Conservation (phyloP, 495 filamentous ascomycete species). For the Penicillium soppii region DNA sequence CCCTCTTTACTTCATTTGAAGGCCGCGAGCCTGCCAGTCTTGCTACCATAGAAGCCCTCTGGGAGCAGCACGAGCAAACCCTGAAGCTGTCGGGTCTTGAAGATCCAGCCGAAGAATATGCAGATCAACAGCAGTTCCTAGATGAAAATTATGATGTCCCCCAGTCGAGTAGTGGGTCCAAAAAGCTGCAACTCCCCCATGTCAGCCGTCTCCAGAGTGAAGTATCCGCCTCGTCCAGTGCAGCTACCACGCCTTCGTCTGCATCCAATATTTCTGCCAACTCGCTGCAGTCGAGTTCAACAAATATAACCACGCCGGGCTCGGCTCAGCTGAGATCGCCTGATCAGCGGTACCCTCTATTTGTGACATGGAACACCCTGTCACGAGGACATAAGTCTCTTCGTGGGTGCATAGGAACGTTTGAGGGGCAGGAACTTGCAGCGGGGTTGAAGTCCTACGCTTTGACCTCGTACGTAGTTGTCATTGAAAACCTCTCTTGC, state of each 20-base stretch:
- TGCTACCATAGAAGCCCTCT: conserved; percentile 67
- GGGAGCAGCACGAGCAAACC: conserved; percentile 53
- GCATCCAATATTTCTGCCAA: conserved; percentile 44
- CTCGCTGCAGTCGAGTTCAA: conserved; percentile 40
- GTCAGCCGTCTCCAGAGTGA: conserved; percentile 37
- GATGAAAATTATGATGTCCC: conserved; percentile 27
- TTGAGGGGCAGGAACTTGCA: conserved; percentile 73
- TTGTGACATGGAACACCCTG: conserved; percentile 92
- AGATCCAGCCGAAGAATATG: conserved; percentile 19
- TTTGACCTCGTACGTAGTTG: conserved; percentile 67
- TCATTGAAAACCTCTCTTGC: neutral
- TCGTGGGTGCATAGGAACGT: conserved; percentile 96
- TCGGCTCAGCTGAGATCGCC: conserved; percentile 28
- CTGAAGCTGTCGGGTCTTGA: conserved; percentile 37
- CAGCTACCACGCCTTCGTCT: conserved; percentile 45
- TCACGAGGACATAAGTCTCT: conserved; percentile 63
- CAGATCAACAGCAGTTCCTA: conserved; percentile 16
- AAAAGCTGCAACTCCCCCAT: conserved; percentile 30
- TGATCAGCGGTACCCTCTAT: conserved; percentile 61
- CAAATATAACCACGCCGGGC: conserved; percentile 46
- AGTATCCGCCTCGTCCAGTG: conserved; percentile 40
- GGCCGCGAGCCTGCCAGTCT: conserved; percentile 58
- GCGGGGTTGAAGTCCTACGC: conserved; percentile 77
- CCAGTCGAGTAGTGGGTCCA: conserved; percentile 15
- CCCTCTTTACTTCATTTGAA: conserved; percentile 65